Evolutionary conservation across 257 asterid genomes (phyloP), one percentile per base, ranked within the genome.

Genomic region (Solanum chaucha): DNA sequence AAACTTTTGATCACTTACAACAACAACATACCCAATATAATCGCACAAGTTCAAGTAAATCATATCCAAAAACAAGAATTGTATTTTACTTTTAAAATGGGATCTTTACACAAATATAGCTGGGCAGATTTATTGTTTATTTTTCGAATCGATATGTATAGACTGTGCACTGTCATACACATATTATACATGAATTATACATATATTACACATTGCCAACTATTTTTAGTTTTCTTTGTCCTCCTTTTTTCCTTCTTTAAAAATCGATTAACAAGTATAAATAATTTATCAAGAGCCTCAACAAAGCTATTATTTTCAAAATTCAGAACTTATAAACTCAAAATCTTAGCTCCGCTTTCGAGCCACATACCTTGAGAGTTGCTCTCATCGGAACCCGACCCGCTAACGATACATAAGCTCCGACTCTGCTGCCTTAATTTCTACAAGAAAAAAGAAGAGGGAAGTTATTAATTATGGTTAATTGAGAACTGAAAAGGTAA

Each of bases 291-390:
- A 51, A 51, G 44, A 38, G 2, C 44, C 44, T 8, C 44, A 38
- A 38, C 8, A 38, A 38, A 38, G 44, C 44, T 38, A 40, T 13
- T 46, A 46, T 46, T 46, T 46, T 46, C 19, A 0, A 46, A 46
- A 46, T 46, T 46, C 19, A 46, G 19, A 46, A 46, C 6, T 12
- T 4, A 46, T 13, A 46, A 46, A 40, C 59, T 48, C 59, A 15
- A 51, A 51, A 51, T 5, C 3, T 51, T 17, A 51, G n/a, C 61
- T 51, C 19, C 1, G 9, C 61, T 6, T 0, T 55, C 0, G 61
- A 55, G n/a, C 1, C n/a, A 55, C n/a, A 55, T 55, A 92, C 98
- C 95, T 44, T 86, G 90, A 82, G 87, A 40, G 83, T 55, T 72
- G 87, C 75, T 87, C 28, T 48, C 88, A 40, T 51, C 30, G 15